These are phyloP conservation scores for Daldinia loculata DNA, from an alignment of 495 filamentous ascomycete genomes.

Conservation along the genomic window DNA sequence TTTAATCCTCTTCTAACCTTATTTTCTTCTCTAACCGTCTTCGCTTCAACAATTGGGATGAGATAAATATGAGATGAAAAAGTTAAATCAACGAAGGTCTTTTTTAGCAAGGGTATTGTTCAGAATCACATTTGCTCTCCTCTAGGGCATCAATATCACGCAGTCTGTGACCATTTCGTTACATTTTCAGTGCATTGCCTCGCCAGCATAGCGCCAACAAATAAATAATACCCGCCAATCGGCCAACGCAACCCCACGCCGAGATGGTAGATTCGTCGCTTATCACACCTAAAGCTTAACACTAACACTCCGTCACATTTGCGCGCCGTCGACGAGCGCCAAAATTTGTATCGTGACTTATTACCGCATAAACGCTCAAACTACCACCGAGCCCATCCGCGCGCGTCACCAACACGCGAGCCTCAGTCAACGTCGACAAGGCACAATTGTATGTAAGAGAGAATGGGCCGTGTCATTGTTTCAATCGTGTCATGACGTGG, in stretches of 20 bases:
- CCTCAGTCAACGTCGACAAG: slow-evolving; percentile 6
- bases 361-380: slow-evolving; percentile 3
- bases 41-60: slow-evolving; percentile 1
- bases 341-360: slow-evolving; percentile 15
- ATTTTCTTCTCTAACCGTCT: slow-evolving; percentile 3
- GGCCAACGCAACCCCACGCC: slow-evolving; percentile 37
- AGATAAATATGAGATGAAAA: slow-evolving; percentile 14
- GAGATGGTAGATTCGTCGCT: slow-evolving; percentile 34
- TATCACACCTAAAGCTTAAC: slow-evolving; percentile 31
- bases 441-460: slow-evolving; percentile 1
- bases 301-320: background rate
- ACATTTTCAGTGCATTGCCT: slow-evolving; percentile 32
- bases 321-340: slow-evolving; percentile 2
- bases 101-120: slow-evolving; percentile 23
- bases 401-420: slow-evolving; percentile 16
- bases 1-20: slow-evolving; percentile 9
- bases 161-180: slow-evolving; percentile 36
- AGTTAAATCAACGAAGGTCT: slow-evolving; percentile 15
- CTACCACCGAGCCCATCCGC: slow-evolving; percentile 11
- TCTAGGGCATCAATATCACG: slow-evolving; percentile 38
- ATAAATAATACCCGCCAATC: slow-evolving; percentile 37
- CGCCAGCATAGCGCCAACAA: slow-evolving; percentile 40
- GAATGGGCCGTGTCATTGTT: slow-evolving; percentile 4
- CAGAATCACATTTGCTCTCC: slow-evolving; percentile 26
- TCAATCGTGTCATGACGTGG: slow-evolving; percentile 31